Conservation (phyloP, 208 protist species). For the Polymyxa betae region DNA sequence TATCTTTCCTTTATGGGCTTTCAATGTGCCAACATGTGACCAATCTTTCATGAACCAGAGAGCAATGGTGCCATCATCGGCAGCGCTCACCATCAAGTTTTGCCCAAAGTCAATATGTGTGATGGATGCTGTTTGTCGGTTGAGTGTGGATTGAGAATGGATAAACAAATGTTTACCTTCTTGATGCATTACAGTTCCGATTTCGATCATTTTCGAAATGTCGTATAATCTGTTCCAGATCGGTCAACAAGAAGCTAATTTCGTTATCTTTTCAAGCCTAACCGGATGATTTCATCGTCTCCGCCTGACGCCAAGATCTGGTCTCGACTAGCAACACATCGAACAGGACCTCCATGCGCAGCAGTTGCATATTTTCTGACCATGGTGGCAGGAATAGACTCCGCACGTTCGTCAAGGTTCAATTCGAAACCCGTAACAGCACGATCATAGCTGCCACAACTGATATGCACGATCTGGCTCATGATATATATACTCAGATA, state of each 20-base stretch:
- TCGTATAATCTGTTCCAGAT: slow-evolving; percentile 9
- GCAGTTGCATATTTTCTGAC: slow-evolving; percentile 20
- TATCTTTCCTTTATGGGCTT: slow-evolving; percentile 17
- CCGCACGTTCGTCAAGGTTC: neutral
- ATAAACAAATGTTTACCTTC: neutral
- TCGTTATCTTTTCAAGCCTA: neutral
- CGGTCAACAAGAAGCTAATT: neutral
- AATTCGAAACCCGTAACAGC: slow-evolving; percentile 1
- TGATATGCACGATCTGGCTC: slow-evolving; percentile 25
- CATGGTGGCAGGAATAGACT: neutral
- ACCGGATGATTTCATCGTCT: slow-evolving; percentile 46
- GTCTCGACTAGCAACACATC: slow-evolving; percentile 26
- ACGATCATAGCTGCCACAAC: slow-evolving; percentile 27
- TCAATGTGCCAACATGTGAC: neutral
- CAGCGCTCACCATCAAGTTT: slow-evolving; percentile 11
- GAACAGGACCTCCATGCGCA: slow-evolving; percentile 27
- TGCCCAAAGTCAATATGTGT: neutral
- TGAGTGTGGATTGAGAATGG: neutral
- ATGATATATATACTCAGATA: too few relatives aligned
- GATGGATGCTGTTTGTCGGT: neutral
- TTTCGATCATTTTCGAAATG: slow-evolving; percentile 27
- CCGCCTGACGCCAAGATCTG: neutral
- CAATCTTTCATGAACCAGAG: slow-evolving; percentile 21
- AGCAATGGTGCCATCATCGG: slow-evolving; percentile 1
- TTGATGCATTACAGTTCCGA: slow-evolving; percentile 3